phyloP scores from a whole-genome alignment of 768 basidiomycete species.

The Termitomyces sp. region DNA sequence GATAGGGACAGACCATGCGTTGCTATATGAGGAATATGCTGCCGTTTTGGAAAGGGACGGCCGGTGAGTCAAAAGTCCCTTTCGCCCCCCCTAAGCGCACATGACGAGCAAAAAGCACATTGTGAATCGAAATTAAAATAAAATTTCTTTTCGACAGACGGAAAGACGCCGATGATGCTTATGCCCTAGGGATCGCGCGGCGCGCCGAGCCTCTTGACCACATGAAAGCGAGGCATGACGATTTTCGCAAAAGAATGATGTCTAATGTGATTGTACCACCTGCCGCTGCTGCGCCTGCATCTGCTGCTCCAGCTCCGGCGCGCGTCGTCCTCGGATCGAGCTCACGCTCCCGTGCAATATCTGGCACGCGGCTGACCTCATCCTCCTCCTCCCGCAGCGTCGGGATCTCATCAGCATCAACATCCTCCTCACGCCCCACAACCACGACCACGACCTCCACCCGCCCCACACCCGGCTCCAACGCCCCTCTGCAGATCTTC shows the following conservation, averaged over 20 bases:
- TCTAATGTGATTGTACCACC: conserved; percentile 34
- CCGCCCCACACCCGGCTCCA: conserved; percentile 35
- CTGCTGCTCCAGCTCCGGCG: conserved; percentile 17
- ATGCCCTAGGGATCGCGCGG: conserved; percentile 83
- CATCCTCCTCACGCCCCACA: conserved; percentile 24
- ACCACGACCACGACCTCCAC: conserved; percentile 16
- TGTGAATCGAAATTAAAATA: not conserved
- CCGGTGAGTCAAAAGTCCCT: conserved; percentile 41
- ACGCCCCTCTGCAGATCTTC: conserved; percentile 61
- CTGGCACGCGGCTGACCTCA: conserved; percentile 23
- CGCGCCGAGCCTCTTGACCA: conserved; percentile 77
- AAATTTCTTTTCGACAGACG: conserved; percentile 43
- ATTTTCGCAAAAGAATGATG: conserved; percentile 94
- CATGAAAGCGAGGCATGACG: conserved; percentile 68
- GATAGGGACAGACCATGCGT: conserved; percentile 73
- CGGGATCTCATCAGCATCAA: not conserved
- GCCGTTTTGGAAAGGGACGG: conserved; percentile 76
- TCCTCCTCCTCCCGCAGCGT: conserved; percentile 3
- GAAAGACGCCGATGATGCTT: conserved; percentile 84
- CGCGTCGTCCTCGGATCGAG: conserved; percentile 33
- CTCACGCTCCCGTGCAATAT: conserved; percentile 25
- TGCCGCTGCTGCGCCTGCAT: conserved; percentile 25
- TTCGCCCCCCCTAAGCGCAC: not conserved
- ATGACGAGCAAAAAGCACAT: not conserved
- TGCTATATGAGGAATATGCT: conserved; percentile 93